These are phyloP conservation scores for Cucurbita maxima DNA, from an alignment of 306 rosid species.

Conservation along the genomic window DNA sequence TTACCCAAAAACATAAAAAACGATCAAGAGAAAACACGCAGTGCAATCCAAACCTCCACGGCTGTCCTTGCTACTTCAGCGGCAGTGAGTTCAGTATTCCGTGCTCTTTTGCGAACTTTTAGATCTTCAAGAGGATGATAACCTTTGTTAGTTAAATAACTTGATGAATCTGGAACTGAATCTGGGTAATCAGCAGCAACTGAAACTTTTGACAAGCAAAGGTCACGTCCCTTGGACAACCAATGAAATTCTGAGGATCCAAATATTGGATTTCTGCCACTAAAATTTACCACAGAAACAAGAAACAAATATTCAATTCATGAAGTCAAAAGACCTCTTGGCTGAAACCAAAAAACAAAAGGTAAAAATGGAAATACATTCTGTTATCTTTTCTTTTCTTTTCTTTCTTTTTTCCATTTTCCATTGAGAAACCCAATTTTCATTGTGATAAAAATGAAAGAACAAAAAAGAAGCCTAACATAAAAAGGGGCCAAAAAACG, in stretches of 20 bases:
- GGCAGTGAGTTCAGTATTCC: slow-evolving; percentile 56
- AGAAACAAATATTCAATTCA: background rate
- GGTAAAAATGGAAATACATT: too few relatives aligned
- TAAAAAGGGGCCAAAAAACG: too few relatives aligned
- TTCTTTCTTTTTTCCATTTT: too few relatives aligned
- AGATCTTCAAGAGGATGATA: slow-evolving; percentile 92
- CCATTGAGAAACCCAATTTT: too few relatives aligned
- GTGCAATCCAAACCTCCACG: slow-evolving; percentile 41
- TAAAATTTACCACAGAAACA: slow-evolving; percentile 7
- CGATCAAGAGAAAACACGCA: background rate
- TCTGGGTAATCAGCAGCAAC: slow-evolving; percentile 92
- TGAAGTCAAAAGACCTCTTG: background rate
- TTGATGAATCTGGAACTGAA: slow-evolving; percentile 73
- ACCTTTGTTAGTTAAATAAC: slow-evolving; percentile 32
- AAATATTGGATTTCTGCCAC: slow-evolving; percentile 42
- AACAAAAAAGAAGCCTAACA: too few relatives aligned
- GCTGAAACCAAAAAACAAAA: too few relatives aligned
- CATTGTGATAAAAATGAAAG: too few relatives aligned
- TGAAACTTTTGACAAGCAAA: slow-evolving; percentile 54
- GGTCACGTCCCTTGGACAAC: slow-evolving; percentile 47
- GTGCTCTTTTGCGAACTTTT: slow-evolving; percentile 29
- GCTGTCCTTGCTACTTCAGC: slow-evolving; percentile 76
- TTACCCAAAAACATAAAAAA: background rate
- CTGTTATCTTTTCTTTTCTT: too few relatives aligned
- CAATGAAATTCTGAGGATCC: slow-evolving; percentile 48